phyloP scores from a whole-genome alignment of 2,329 filamentous ascomycete genomes.

The Colletotrichum eleusines region DNA sequence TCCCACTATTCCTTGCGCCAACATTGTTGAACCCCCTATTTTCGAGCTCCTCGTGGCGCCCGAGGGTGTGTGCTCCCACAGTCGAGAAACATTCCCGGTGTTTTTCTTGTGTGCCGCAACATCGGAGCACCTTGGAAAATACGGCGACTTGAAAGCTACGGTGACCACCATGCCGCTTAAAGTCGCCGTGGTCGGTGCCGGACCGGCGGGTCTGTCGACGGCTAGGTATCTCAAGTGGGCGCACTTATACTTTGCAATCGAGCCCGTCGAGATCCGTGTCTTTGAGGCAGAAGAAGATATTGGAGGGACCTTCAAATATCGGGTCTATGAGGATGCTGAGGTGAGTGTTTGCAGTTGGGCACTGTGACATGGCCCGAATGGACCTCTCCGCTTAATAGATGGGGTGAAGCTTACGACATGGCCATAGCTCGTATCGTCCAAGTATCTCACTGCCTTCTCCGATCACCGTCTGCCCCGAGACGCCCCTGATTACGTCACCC shows the following conservation, averaged over 20 bases:
- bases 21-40: too few species aligned
- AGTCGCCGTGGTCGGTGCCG: slow-evolving; percentile 59
- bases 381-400: neutral
- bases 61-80: slow-evolving; percentile 21
- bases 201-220: slow-evolving; percentile 58
- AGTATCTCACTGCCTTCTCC: slow-evolving; percentile 63
- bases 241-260: slow-evolving; percentile 53
- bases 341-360: neutral
- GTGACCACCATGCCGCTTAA: slow-evolving; percentile 26
- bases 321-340: slow-evolving; percentile 62
- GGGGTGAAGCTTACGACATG: slow-evolving; percentile 6
- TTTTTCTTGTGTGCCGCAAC: slow-evolving; percentile 14
- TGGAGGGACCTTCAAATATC: slow-evolving; percentile 62
- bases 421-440: slow-evolving; percentile 57
- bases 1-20: slow-evolving; percentile 1
- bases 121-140: slow-evolving; percentile 27
- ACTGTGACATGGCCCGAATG: neutral
- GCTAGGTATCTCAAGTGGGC: slow-evolving; percentile 57
- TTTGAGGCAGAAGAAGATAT: slow-evolving; percentile 60
- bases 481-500: slow-evolving; percentile 59
- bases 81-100: neutral
- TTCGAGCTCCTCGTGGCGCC: slow-evolving; percentile 19
- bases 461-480: slow-evolving; percentile 59
- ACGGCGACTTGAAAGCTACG: neutral
- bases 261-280: slow-evolving; percentile 56